Percentiles rank a stretch among this genome's conserved stretches.
Evolutionary conservation across 306 rosid genomes (phyloP).

Genomic region (Lotus japonicus): DNA sequence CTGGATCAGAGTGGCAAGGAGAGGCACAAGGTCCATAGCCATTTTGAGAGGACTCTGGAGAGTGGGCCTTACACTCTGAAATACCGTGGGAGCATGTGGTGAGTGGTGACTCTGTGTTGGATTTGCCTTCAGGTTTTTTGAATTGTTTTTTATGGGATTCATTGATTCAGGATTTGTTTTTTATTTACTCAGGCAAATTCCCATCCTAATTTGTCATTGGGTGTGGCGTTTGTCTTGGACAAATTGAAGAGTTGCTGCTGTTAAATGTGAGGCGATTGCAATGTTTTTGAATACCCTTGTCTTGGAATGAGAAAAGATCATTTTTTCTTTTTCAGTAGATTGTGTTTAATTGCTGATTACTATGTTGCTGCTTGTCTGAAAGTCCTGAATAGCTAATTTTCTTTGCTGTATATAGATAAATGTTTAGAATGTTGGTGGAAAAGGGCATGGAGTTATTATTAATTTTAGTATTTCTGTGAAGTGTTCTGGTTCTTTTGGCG

Average conservation of each 20-base stretch:
- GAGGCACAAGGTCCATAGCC: constrained; percentile 85
- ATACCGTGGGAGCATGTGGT: constrained; percentile 94
- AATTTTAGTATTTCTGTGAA: neutral
- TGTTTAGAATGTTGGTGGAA: neutral
- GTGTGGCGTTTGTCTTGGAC: neutral
- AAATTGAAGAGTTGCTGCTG: neutral
- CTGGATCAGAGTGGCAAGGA: constrained; percentile 86
- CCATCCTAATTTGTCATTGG: neutral
- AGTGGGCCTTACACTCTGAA: constrained; percentile 82
- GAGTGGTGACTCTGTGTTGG: no score
- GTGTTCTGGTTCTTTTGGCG: neutral
- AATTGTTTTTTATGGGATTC: neutral
- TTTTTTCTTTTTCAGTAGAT: neutral
- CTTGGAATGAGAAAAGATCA: neutral
- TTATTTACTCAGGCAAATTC: neutral
- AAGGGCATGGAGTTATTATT: neutral
- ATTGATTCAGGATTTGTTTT: neutral
- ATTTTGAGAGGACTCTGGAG: constrained; percentile 73
- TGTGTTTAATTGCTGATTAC: neutral
- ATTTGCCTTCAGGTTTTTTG: no score
- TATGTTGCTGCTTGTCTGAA: neutral
- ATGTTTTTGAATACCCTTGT: neutral
- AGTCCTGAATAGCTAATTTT: neutral
- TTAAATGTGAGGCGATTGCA: neutral
- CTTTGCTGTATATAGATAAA: neutral